phyloP scores from a whole-genome alignment of 192 early-diverging fungal species.

The Phycomyces nitens region DNA sequence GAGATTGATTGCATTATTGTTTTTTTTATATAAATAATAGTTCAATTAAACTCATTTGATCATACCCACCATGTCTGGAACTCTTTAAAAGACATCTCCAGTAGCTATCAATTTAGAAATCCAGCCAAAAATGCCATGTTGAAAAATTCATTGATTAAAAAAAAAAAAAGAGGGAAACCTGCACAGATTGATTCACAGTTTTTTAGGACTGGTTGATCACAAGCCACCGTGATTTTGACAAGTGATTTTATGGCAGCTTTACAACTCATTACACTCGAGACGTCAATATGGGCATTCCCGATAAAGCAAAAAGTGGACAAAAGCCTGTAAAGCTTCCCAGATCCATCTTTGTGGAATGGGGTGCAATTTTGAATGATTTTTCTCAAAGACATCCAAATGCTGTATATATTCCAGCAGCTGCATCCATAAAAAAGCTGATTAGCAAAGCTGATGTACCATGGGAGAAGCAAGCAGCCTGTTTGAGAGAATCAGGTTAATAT shows the following conservation, averaged over 20 bases:
- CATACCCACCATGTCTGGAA: too few relatives aligned
- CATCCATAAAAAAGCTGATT: constrained; percentile 12
- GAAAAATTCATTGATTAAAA: too few relatives aligned
- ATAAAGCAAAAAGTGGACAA: constrained; percentile 10
- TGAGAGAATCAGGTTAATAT: constrained; percentile 29
- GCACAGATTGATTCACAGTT: too few relatives aligned
- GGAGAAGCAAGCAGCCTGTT: constrained; percentile 31
- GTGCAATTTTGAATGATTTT: background rate
- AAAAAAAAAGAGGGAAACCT: background rate
- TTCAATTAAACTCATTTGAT: too few relatives aligned
- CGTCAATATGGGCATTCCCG: background rate
- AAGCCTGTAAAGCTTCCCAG: constrained; percentile 18
- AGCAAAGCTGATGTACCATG: constrained; percentile 13
- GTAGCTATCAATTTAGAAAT: too few relatives aligned
- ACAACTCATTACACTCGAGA: background rate
- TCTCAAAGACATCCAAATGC: constrained; percentile 1
- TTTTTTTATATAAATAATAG: too few relatives aligned
- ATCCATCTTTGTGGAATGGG: constrained; percentile 9
- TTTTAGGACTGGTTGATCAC: background rate
- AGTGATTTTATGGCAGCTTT: background rate
- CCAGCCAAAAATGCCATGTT: too few relatives aligned
- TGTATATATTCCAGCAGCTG: background rate
- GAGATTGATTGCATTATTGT: too few relatives aligned
- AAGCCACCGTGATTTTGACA: background rate
- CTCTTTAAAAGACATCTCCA: too few relatives aligned